Evolutionary conservation across 75 land plant genomes (phyloP), one percentile per base, ranked within the genome.

Genomic region (Adiantum capillusveneris): DNA sequence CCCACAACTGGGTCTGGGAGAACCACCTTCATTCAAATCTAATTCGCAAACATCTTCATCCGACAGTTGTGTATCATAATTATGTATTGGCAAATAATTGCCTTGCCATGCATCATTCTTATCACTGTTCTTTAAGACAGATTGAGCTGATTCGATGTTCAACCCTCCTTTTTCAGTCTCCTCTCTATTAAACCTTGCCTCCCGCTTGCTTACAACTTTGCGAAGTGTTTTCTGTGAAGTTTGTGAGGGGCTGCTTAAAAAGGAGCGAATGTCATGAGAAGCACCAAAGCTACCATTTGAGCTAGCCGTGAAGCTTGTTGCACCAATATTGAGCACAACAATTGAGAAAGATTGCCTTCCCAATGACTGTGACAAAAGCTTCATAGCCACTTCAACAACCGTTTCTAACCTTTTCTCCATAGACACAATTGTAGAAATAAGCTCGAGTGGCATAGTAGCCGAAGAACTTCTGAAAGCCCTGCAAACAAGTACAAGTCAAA

Each of bases 291-390:
- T 49, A 1, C 46, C 42, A 19, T 11, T 17, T 3, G 52, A 6
- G 31, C 24, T n/a, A 29, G 27, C 58, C 0, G 29, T 58, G 39
- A 75, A 75, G 29, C 56, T 63, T 56, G 77, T 64, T 17, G 77
- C 77, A 63, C 77, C 77, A 69, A 75, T 69, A 25, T 75, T 75
- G 27, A 75, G 36, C 25, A 75, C 77, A 6, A 72, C 75, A 37
- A 72, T 53, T 19, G 44, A 55, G 44, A 75, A 70, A n/a, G 73
- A 31, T 16, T 49, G 67, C 12, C 53, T 59, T 37, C 58, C 41
- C 11, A 75, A 36, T 25, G 46, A 56, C 22, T 56, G 74, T 25
- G 62, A 57, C 11, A 75, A 12, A 19, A 75, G 67, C 48, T 42
- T 75, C 66, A 64, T 56, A 21, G 60, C 73, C 25, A 59, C 48